Percentiles rank a stretch among this genome's conserved stretches.
Evolutionary conservation across 495 filamentous ascomycete species (phyloP).

Genomic region (Ascobolus immersus): DNA sequence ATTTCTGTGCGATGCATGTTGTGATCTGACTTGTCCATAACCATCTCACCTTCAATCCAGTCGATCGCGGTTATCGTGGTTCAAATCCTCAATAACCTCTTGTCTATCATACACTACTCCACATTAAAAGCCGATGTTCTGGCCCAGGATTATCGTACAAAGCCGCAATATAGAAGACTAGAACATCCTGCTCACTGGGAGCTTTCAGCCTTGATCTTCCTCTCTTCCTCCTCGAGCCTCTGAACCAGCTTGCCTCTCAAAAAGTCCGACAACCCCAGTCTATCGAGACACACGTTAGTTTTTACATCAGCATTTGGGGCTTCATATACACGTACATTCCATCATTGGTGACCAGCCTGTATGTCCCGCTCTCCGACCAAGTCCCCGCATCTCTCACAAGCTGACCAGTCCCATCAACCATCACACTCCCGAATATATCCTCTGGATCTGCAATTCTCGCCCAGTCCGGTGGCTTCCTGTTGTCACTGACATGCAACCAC

Average conservation of each 20-base stretch:
- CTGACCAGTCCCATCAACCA: constrained; percentile 52
- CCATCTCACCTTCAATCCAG: too few relatives aligned
- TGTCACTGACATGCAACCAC: constrained; percentile 70
- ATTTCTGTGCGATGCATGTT: too few relatives aligned
- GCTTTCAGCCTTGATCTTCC: constrained; percentile 7
- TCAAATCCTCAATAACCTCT: too few relatives aligned
- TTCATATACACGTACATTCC: constrained; percentile 32
- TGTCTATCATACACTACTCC: too few relatives aligned
- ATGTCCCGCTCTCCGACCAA: constrained; percentile 36
- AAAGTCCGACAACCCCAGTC: constrained; percentile 30
- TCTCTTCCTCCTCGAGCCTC: constrained; percentile 23
- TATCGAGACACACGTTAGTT: constrained; percentile 6
- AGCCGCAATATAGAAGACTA: too few relatives aligned
- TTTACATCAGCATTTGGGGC: constrained; percentile 8
- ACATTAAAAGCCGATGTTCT: too few relatives aligned
- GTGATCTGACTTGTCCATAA: too few relatives aligned
- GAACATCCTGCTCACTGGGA: too few relatives aligned
- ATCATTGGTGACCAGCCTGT: constrained; percentile 40
- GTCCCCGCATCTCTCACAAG: constrained; percentile 31
- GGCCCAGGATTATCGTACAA: too few relatives aligned
- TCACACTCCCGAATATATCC: constrained; percentile 82
- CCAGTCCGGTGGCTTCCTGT: constrained; percentile 61
- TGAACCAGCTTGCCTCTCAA: constrained; percentile 30
- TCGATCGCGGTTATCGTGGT: too few relatives aligned
- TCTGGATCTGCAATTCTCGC: constrained; percentile 75